phyloP scores from a whole-genome alignment of 139 green algal genomes.

The Trebouxia sp. region DNA sequence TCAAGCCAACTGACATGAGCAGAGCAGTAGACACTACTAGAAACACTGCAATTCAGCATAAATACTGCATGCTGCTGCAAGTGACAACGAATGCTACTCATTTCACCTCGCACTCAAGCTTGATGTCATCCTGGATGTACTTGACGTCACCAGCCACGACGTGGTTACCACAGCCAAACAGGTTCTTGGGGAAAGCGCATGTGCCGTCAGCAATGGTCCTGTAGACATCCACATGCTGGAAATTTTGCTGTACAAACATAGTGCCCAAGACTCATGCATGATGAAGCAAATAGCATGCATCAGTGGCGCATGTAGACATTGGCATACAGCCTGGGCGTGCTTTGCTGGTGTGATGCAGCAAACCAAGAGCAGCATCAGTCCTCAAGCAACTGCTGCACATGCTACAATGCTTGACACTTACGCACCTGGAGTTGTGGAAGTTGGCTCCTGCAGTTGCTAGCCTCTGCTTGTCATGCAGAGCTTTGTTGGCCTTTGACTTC shows the following conservation, averaged over 20 bases:
- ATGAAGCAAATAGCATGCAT: no score
- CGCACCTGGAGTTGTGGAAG: slow-evolving; percentile 30
- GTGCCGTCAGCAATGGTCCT: slow-evolving; percentile 67
- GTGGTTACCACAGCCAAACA: slow-evolving; percentile 62
- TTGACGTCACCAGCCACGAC: slow-evolving; percentile 57
- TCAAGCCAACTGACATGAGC: background rate
- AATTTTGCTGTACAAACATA: no score
- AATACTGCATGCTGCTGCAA: background rate
- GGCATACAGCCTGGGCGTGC: no score
- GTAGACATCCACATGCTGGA: no score
- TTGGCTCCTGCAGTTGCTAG: slow-evolving; percentile 49
- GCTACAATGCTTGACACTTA: no score
- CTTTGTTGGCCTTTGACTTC: slow-evolving; percentile 68
- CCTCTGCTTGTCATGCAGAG: slow-evolving; percentile 76
- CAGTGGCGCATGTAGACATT: no score
- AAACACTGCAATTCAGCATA: background rate
- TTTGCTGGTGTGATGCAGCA: no score
- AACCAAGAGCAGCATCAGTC: no score
- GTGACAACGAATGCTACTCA: background rate
- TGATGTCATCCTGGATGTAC: slow-evolving; percentile 64
- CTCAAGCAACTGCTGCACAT: background rate
- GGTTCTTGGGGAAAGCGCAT: slow-evolving; percentile 71
- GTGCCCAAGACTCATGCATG: no score
- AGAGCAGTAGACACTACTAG: background rate
- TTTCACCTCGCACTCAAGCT: slow-evolving; percentile 52